These are phyloP conservation scores for Kandelia obovata DNA, from an alignment of 345 rosid species.

Conservation along the genomic window DNA sequence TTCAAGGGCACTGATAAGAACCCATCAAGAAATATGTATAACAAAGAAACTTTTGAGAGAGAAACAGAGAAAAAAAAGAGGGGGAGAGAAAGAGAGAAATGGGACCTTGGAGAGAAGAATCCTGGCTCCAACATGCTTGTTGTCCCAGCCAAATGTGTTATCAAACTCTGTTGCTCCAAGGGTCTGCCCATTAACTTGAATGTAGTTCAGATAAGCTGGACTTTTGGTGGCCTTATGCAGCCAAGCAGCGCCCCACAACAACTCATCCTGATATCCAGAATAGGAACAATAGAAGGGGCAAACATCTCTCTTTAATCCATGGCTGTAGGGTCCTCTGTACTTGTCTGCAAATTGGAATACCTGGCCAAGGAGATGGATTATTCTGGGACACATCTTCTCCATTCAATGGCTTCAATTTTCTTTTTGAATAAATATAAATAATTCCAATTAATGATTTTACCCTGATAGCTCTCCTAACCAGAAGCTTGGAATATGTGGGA, in stretches of 20 bases:
- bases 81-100: not conserved
- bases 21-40: not conserved
- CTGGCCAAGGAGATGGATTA: slow-evolving; percentile 19
- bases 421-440: not conserved
- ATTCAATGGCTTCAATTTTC: too few species aligned
- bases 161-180: slow-evolving; percentile 34
- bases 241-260: slow-evolving; percentile 37
- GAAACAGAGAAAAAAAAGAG: not conserved
- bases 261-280: slow-evolving; percentile 52
- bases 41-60: not conserved
- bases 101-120: slow-evolving; percentile 32
- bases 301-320: slow-evolving; percentile 39
- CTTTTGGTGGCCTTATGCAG: slow-evolving; percentile 32
- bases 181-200: slow-evolving; percentile 24
- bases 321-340: slow-evolving; percentile 57
- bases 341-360: slow-evolving; percentile 57
- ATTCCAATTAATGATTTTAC: slow-evolving; percentile 1
- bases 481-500: slow-evolving; percentile 26
- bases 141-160: slow-evolving; percentile 36
- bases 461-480: slow-evolving; percentile 28
- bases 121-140: slow-evolving; percentile 37
- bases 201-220: slow-evolving; percentile 28
- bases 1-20: not conserved
- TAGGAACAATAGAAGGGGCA: slow-evolving; percentile 58
- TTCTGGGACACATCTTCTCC: not conserved